Evolutionary conservation across 768 basidiomycete species (phyloP).

Genomic region (Mrakia gelida): DNA sequence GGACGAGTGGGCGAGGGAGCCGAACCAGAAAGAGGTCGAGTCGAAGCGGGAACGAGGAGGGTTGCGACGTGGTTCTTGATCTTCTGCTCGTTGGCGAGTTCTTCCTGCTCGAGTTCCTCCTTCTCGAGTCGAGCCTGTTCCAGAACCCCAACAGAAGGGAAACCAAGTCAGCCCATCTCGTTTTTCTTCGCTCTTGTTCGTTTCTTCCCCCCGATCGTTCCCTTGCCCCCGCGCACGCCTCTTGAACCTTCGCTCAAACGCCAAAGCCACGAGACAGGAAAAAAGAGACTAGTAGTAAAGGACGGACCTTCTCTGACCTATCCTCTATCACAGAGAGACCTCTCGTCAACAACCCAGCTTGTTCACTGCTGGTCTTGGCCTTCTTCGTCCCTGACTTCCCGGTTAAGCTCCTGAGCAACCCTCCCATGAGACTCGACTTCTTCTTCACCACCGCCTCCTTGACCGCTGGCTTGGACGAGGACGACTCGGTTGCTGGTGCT

Average conservation of each 20-base stretch:
- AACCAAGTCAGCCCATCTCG: background rate
- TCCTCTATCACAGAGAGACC: background rate
- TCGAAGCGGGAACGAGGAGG: background rate
- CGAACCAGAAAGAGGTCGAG: background rate
- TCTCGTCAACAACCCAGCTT: background rate
- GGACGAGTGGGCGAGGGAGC: background rate
- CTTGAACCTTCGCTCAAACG: too few relatives aligned
- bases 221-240: too few relatives aligned
- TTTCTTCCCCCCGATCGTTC: too few relatives aligned
- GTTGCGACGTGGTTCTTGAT: slow-evolving; percentile 1
- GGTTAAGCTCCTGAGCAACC: background rate
- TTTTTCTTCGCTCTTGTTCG: background rate
- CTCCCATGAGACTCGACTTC: background rate
- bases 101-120: background rate
- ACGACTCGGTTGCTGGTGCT: background rate
- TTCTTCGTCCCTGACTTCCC: background rate
- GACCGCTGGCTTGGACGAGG: background rate
- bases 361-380: background rate
- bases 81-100: background rate
- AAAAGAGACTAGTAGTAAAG: too few relatives aligned
- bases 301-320: background rate
- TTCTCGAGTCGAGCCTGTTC: background rate
- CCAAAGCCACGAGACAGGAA: too few relatives aligned
- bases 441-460: background rate
- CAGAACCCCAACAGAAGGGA: too few relatives aligned